phyloP scores from a whole-genome alignment of 164 flowering plant species.

The Kingdonia uniflora region DNA sequence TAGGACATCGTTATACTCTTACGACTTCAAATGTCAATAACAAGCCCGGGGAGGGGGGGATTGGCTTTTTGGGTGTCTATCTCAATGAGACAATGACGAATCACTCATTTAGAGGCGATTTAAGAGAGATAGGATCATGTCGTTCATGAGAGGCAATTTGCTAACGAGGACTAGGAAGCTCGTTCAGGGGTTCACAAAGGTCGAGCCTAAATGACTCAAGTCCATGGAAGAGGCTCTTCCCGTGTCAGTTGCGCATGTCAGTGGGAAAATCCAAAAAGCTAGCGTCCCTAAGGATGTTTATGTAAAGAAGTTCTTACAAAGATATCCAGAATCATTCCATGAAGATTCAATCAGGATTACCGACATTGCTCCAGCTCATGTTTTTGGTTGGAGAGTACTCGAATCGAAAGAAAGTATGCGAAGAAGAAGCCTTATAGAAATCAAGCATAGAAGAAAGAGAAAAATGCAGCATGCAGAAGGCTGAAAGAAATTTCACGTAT shows the following conservation, averaged over 20 bases:
- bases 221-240: slow-evolving; percentile 94
- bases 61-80: too few species aligned
- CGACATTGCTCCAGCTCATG: slow-evolving; percentile 65
- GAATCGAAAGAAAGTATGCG: slow-evolving; percentile 64
- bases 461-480: slow-evolving; percentile 61
- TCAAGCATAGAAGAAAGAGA: slow-evolving; percentile 51
- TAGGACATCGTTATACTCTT: too few species aligned
- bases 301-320: slow-evolving; percentile 52
- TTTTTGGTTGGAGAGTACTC: slow-evolving; percentile 72
- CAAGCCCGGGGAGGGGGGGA: too few species aligned
- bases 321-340: slow-evolving; percentile 56
- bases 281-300: slow-evolving; percentile 78
- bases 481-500: slow-evolving; percentile 62
- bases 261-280: slow-evolving; percentile 43
- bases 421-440: slow-evolving; percentile 80
- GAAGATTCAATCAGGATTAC: slow-evolving; percentile 69
- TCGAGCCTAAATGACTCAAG: slow-evolving; percentile 80
- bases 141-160: slow-evolving; percentile 72
- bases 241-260: slow-evolving; percentile 58
- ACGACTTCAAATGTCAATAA: too few species aligned
- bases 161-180: slow-evolving; percentile 70
- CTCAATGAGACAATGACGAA: too few species aligned
- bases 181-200: slow-evolving; percentile 73
- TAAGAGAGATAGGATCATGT: too few species aligned
- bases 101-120: too few species aligned